Conservation (phyloP, 1,139 yeast species). For the Taiozyma sp. region DNA sequence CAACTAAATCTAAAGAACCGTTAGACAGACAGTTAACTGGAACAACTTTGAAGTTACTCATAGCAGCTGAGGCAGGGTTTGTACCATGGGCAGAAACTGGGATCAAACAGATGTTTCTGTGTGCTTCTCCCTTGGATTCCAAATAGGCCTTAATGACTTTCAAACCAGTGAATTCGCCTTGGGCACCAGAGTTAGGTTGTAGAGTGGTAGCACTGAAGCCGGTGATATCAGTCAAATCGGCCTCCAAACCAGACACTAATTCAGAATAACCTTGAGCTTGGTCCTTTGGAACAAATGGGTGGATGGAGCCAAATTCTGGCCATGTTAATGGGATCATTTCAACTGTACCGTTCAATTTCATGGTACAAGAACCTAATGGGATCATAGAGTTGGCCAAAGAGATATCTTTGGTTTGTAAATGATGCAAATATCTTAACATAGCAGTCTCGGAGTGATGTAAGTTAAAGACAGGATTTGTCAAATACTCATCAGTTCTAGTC, state of each 20-base stretch:
- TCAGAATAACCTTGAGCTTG: constrained; percentile 85
- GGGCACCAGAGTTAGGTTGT: constrained; percentile 98
- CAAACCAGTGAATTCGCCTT: constrained; percentile 95
- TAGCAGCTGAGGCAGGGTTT: constrained; percentile 97
- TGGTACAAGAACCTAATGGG: constrained; percentile 95
- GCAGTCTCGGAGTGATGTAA: constrained; percentile 91
- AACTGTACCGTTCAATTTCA: constrained; percentile 93
- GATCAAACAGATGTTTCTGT: constrained; percentile 83
- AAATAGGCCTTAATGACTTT: constrained; percentile 80
- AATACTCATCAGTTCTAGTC: constrained; percentile 56
- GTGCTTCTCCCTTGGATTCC: constrained; percentile 58
- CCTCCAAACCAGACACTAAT: constrained; percentile 69
- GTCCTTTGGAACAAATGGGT: constrained; percentile 86
- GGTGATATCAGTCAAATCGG: constrained; percentile 88
- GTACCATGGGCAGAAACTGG: constrained; percentile 99
- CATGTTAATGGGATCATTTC: constrained; percentile 93
- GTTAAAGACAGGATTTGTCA: constrained; percentile 77
- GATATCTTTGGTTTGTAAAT: constrained; percentile 80
- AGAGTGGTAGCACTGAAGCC: constrained; percentile 89
- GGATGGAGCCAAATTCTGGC: constrained; percentile 85
- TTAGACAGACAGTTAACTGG: constrained; percentile 81
- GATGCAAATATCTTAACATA: constrained; percentile 84
- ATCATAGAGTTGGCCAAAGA: constrained; percentile 96
- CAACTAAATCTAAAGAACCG: constrained; percentile 82
- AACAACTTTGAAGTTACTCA: constrained; percentile 93